Conservation (phyloP, 805 yeast genomes). For the Nematodospora valgi region DNA sequence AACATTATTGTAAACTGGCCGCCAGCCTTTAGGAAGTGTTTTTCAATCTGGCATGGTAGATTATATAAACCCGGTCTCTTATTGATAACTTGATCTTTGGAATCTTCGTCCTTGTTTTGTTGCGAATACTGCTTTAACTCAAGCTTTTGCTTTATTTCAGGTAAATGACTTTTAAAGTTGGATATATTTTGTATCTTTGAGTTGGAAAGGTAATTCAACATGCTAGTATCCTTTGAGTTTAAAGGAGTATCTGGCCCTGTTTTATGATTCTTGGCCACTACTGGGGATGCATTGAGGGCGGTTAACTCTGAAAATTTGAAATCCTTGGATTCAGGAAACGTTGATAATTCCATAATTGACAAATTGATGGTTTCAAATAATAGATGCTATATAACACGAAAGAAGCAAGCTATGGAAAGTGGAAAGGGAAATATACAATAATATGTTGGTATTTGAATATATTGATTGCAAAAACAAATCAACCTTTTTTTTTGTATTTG, state of each 20-base stretch:
- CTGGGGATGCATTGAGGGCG: background rate
- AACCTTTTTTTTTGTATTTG: too few relatives aligned
- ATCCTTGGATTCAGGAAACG: background rate
- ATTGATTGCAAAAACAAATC: too few relatives aligned
- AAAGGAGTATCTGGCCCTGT: too few relatives aligned
- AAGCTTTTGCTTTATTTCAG: background rate
- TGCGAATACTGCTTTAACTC: too few relatives aligned
- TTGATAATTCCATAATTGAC: background rate
- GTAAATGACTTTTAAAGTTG: constrained; percentile 1
- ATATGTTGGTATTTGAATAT: too few relatives aligned
- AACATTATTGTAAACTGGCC: constrained; percentile 34
- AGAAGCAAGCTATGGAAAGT: too few relatives aligned
- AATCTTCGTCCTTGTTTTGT: background rate
- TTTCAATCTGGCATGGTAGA: constrained; percentile 30
- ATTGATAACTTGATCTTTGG: background rate
- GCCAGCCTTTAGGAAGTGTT: constrained; percentile 22
- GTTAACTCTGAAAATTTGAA: background rate
- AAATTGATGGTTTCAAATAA: too few relatives aligned
- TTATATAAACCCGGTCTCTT: constrained; percentile 18
- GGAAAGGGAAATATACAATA: too few relatives aligned
- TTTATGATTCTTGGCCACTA: background rate
- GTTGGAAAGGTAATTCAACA: too few relatives aligned
- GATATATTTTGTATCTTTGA: background rate
- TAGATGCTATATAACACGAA: too few relatives aligned
- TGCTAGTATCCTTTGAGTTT: too few relatives aligned